Percentiles rank a stretch among this genome's conserved stretches.
Conservation (phyloP, 768 basidiomycete species). For the Leccinum barrowsii region DNA sequence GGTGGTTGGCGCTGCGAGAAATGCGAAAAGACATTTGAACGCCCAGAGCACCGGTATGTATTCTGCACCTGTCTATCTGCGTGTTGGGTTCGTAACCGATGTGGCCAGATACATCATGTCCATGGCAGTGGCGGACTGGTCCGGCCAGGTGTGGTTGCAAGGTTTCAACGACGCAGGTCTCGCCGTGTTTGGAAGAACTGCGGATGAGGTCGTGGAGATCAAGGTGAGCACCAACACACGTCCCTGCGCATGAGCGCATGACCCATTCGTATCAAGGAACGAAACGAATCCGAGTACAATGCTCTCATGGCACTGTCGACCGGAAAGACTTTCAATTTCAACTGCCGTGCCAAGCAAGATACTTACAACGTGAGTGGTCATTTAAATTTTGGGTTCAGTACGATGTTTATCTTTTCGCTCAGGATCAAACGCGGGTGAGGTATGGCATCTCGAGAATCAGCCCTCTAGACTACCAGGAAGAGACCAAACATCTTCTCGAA, state of each 20-base stretch:
- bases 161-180: conserved; percentile 93
- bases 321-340: conserved; percentile 76
- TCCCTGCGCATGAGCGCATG: neutral
- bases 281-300: conserved; percentile 56
- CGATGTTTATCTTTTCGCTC: conserved; percentile 1
- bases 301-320: conserved; percentile 58
- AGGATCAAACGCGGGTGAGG: conserved; percentile 82
- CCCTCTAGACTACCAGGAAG: conserved; percentile 66
- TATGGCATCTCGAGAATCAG: conserved; percentile 74
- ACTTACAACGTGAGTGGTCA: conserved; percentile 65
- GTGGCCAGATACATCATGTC: conserved; percentile 68
- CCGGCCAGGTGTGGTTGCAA: conserved; percentile 87
- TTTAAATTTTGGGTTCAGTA: neutral
- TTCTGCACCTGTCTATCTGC: neutral
- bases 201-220: conserved; percentile 72
- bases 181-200: conserved; percentile 70
- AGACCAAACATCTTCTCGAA: conserved; percentile 56
- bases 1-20: conserved; percentile 91
- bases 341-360: conserved; percentile 84
- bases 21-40: conserved; percentile 66
- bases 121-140: conserved; percentile 86
- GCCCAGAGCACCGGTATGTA: conserved; percentile 78
- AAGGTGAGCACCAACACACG: conserved; percentile 42
- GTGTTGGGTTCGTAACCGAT: conserved; percentile 3
- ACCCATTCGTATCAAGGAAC: conserved; percentile 40